Evolutionary conservation across 495 filamentous ascomycete species (phyloP).

Genomic region (Annulohypoxylon moriforme): DNA sequence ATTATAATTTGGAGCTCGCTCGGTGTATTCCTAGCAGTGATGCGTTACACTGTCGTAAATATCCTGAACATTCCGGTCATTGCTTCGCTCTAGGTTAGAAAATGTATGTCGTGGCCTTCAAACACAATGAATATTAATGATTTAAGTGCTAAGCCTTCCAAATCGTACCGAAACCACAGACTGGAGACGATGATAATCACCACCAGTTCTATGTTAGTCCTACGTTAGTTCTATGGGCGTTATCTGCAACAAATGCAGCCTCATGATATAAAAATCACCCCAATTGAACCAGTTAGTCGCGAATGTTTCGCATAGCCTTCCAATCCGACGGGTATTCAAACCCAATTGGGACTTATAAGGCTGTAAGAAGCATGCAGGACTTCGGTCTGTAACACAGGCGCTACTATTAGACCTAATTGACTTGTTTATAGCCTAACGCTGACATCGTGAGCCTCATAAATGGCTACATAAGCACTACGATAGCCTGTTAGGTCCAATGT

Average conservation of each 20-base stretch:
- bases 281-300: not conserved
- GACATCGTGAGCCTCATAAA: constrained; percentile 12
- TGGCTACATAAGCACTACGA: not conserved
- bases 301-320: constrained; percentile 24
- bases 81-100: not conserved
- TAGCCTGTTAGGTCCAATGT: constrained; percentile 5
- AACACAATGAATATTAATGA: not conserved
- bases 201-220: not conserved
- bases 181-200: not conserved
- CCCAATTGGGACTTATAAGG: constrained; percentile 4
- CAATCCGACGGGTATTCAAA: not conserved
- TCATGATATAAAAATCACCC: not conserved
- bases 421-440: not conserved
- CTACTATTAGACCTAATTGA: not conserved
- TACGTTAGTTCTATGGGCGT: constrained; percentile 12
- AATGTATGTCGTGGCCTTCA: not conserved
- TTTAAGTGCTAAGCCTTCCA: not conserved
- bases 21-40: no score
- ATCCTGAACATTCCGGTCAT: not conserved
- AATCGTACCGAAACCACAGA: constrained; percentile 2
- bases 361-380: constrained; percentile 10
- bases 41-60: not conserved
- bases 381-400: not conserved
- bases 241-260: constrained; percentile 9
- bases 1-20: no score